Base-by-base conservation (phyloP, 768 basidiomycete species). In the Coprinopsis sp. region DNA sequence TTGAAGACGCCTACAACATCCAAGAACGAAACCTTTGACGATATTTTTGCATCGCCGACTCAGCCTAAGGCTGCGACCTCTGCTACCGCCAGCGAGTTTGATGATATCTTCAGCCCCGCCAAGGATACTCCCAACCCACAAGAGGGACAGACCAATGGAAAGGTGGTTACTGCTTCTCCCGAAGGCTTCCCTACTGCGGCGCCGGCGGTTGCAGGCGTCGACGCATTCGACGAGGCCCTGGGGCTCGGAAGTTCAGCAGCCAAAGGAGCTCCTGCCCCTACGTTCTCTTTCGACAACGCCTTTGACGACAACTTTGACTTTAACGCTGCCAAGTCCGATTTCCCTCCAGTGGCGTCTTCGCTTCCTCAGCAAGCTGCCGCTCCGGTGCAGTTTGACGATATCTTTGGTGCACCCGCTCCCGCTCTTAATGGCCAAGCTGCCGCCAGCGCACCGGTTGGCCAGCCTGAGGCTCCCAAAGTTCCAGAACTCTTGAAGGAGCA, bases 211-310 rank as follows among this genome's bases (percentile, higher is more conserved):
- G 72, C 75, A 44, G 82, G 79, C 13, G 71, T 82, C 1, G 80
- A 71, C 52, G 87, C 78, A 41, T 87, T 90, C 54, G 87, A 91
- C 56, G 86, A 88, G 58, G 82, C 84, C 1, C 71, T 91, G 58
- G 77, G 80, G 14, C 79, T 76, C 51, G 65, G 78, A 18, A 63
- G 78, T 0, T 59, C 61, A 25, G 67, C 63, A 29, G 57, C 63
- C 7, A 53, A 64, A 8, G 56, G 76, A 10, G 51, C 70, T 5
- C 53, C 67, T 4, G 61, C 70, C 19, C 55, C 42, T 12, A 22
- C 64, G 19, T 79, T 87, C 54, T 72, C 80, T 3, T 89, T 91
- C 46, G 85, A 84, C 44, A 69, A 78, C 36, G 77, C 63, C 13
- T 75, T 75, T 34, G 74, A 76, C 16, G 73, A 75, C 47, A 70